Evolutionary conservation across 441 rosid genomes (phyloP), one percentile per base, ranked within the genome.

Genomic region (Aleurites moluccanus): DNA sequence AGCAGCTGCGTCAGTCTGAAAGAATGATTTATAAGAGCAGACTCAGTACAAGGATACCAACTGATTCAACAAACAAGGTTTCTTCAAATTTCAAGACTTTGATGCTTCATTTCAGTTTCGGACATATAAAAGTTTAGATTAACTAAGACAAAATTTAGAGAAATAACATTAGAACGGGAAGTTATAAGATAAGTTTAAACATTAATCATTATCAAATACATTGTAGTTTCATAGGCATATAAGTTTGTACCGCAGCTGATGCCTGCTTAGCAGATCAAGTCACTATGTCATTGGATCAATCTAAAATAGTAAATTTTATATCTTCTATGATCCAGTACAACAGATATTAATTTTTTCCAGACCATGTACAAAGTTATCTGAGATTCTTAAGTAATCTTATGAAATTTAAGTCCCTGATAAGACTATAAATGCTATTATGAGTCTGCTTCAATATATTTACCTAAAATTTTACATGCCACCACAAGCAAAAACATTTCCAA

Each of bases 1-100:
- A 16, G 92, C 93, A 1, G 94, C 98, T 53, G 88, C 98, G 82
- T 91, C 98, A 40, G 87, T 90, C 99, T 95, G 87, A 64, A 73
- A 61, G 33, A 8, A 63, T n/a, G 56, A 64, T 50, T 72, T 49
- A 67, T 14, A 33, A 45, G 3, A 35, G 42, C 49, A 38, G 7
- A 73, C 56, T 73, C 66, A 72, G 49, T 44, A 67, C 35, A 61
- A 35, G 30, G 21, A 45, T 27, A 35, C 10, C 50, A 62, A 2
- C 6, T 59, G 25, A 60, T 47, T 59, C n/a, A 25, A 20, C 30
- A 64, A 38, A 47, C 1, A 70, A 45, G 50, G 2, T 45, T 45
- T 10, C 13, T 45, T 45, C 3, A 45, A 2, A 45, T 45, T 42
- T 45, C 50, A 45, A 11, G 50, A 45, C 15, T 10, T 44, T 14